Conservation (phyloP, 441 rosid genomes). For the Arabidopsis lyrata region DNA sequence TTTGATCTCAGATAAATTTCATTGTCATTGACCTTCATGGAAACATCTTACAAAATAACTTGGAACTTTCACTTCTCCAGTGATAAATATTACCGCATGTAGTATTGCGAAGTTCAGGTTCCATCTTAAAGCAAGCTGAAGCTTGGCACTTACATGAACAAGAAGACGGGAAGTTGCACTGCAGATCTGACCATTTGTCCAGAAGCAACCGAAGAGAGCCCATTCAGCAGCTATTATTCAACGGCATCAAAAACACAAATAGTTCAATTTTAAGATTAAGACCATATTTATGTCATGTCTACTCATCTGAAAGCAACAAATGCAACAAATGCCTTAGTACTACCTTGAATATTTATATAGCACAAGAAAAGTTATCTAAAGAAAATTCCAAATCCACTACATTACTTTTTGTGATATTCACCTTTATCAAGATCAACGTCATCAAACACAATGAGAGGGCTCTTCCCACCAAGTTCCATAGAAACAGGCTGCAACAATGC, state of each 20-base stretch:
- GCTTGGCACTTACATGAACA: constrained; percentile 76
- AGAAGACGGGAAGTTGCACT: constrained; percentile 98
- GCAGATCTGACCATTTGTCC: constrained; percentile 99
- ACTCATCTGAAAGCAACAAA: not conserved
- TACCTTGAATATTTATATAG: constrained; percentile 1
- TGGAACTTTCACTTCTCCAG: constrained; percentile 4
- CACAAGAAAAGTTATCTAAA: not conserved
- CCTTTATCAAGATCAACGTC: constrained; percentile 96
- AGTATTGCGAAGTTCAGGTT: constrained; percentile 6
- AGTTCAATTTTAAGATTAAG: not conserved
- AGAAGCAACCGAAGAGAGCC: constrained; percentile 95
- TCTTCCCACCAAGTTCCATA: constrained; percentile 97
- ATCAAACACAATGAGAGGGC: constrained; percentile 93
- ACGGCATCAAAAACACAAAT: constrained; percentile 20
- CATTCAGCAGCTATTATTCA: constrained; percentile 82
- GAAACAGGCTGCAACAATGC: constrained; percentile 77
- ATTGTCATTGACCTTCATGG: not conserved
- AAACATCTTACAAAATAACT: constrained; percentile 4
- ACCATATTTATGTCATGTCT: not conserved
- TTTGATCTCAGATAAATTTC: constrained; percentile 2
- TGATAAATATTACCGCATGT: not conserved
- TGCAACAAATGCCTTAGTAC: constrained; percentile 1
- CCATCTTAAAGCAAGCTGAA: constrained; percentile 18
- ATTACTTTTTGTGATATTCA: constrained; percentile 40
- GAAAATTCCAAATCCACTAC: not conserved